Conservation (phyloP, 1,284 basidiomycete species). For the Sanghuangporus sanghuang region DNA sequence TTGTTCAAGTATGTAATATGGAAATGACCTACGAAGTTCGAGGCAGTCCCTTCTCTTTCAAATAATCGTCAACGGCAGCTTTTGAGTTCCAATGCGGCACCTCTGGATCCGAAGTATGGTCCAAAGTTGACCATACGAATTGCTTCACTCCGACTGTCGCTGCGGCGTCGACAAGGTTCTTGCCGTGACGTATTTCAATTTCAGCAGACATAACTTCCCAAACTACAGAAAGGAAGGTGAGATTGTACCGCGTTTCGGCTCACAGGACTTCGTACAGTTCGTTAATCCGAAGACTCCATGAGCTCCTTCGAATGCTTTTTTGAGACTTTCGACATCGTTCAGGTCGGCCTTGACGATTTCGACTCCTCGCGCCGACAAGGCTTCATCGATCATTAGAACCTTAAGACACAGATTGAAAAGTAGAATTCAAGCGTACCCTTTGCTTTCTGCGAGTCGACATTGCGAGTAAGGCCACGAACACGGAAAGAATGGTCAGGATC, state of each 20-base stretch:
- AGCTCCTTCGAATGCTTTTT: conserved; percentile 23
- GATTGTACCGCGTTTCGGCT: background rate
- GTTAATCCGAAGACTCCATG: conserved; percentile 29
- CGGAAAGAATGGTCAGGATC: conserved; percentile 14
- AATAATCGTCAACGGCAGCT: conserved; percentile 23
- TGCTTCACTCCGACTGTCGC: conserved; percentile 25
- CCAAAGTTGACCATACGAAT: conserved; percentile 26
- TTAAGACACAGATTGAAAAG: background rate
- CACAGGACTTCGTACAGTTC: conserved; percentile 21
- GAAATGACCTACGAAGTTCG: conserved; percentile 20
- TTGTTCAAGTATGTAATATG: background rate
- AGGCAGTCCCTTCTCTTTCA: conserved; percentile 20
- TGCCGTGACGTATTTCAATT: conserved; percentile 23
- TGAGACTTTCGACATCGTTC: conserved; percentile 19
- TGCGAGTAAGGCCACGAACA: conserved; percentile 19
- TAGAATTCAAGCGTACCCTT: conserved; percentile 11
- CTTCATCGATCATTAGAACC: background rate
- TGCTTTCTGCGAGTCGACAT: conserved; percentile 17
- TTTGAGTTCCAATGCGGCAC: conserved; percentile 26
- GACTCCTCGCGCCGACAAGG: conserved; percentile 20
- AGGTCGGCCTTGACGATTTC: conserved; percentile 25
- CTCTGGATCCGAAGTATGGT: conserved; percentile 15
- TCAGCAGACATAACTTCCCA: conserved; percentile 18
- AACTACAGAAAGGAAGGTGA: conserved; percentile 4
- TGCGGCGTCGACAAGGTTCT: conserved; percentile 27